Conservation (phyloP, 129 eudicot species). For the Pulicaria dysenterica region DNA sequence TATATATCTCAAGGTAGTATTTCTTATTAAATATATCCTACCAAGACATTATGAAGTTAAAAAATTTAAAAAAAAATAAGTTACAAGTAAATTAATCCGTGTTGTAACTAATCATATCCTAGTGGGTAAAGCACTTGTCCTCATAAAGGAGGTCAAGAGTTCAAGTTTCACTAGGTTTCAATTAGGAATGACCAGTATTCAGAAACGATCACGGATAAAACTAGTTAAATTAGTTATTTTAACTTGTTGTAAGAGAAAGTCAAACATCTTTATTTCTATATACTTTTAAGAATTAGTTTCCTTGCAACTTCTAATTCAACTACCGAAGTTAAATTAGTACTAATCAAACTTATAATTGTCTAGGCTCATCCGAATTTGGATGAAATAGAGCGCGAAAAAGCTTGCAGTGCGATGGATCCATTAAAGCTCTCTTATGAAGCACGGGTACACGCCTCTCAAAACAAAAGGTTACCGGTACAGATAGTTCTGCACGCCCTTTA, state of each 20-base stretch:
- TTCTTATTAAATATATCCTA: not conserved
- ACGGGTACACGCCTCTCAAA: constrained; percentile 93
- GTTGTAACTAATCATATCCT: no score
- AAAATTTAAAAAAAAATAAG: not conserved
- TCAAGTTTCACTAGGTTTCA: no score
- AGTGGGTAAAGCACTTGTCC: no score
- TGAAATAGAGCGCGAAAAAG: constrained; percentile 94
- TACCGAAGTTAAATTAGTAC: not conserved
- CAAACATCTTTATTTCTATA: no score
- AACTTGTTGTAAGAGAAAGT: no score
- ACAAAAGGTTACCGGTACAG: constrained; percentile 89
- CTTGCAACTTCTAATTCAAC: no score
- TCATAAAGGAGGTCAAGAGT: no score
- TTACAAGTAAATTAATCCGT: no score
- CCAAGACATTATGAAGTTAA: not conserved
- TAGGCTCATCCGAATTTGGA: constrained; percentile 93
- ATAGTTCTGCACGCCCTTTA: constrained; percentile 89
- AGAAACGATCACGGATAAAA: no score
- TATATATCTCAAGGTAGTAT: constrained; percentile 76
- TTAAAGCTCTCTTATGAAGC: constrained; percentile 89
- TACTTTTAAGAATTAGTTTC: not conserved
- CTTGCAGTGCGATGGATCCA: constrained; percentile 90
- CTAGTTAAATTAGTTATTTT: no score
- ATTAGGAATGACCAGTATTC: no score
- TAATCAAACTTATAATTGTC: not conserved